A percentile compares a stretch with the other conserved stretches of the same genome.
Conservation (phyloP, 805 yeast species). For the Zygosaccharomyces rouxii region DNA sequence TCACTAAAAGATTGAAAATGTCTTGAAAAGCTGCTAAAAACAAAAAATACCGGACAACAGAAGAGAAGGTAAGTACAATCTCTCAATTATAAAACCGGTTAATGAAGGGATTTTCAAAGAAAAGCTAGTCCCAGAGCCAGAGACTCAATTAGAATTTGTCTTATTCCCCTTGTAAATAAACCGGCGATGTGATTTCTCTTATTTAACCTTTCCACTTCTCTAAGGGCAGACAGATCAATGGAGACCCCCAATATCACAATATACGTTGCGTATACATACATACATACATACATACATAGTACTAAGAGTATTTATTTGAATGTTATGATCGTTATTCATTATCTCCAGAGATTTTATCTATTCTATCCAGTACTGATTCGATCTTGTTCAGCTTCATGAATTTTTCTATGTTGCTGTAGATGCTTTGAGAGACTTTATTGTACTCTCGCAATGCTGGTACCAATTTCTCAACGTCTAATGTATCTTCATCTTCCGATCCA, state of each 20-base stretch:
- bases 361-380: background rate
- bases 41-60: background rate
- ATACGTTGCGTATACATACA: background rate
- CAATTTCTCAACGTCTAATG: background rate
- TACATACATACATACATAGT: background rate
- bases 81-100: background rate
- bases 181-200: background rate
- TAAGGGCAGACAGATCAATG: background rate
- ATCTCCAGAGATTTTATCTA: background rate
- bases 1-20: background rate
- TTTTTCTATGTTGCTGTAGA: conserved; percentile 8
- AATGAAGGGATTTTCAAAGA: background rate
- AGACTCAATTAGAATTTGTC: background rate
- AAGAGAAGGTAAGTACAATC: background rate
- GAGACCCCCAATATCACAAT: background rate
- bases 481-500: background rate
- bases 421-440: conserved; percentile 6
- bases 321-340: background rate
- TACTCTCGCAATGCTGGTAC: conserved; percentile 14
- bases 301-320: too few species aligned
- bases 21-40: background rate
- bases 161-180: background rate
- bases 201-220: background rate
- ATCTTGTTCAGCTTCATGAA: conserved; percentile 5
- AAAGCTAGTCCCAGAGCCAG: conserved; percentile 1